Evolutionary conservation across 495 filamentous ascomycete species (phyloP).

Genomic region (Penicillium subrubescens): DNA sequence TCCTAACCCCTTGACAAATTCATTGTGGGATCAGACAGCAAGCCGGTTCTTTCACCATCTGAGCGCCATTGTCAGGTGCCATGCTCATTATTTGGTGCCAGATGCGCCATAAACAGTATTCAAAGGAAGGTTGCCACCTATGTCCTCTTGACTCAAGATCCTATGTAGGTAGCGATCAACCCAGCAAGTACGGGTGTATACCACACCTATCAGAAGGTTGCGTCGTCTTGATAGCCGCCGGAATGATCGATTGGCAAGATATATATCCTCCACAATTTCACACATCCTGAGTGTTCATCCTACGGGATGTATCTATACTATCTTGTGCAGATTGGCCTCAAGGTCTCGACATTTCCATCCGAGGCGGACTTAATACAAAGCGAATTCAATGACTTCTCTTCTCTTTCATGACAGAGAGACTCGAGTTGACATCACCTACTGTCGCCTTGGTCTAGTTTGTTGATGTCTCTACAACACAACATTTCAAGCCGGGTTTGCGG

Average conservation of each 20-base stretch:
- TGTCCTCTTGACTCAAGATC: background rate
- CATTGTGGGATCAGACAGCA: slow-evolving; percentile 10
- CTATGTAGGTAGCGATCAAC: too few relatives aligned
- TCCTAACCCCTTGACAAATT: slow-evolving; percentile 2
- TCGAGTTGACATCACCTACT: background rate
- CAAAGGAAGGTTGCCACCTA: background rate
- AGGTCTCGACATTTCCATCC: too few relatives aligned
- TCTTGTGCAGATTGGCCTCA: too few relatives aligned
- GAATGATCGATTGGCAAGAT: too few relatives aligned
- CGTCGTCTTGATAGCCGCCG: too few relatives aligned
- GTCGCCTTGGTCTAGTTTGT: background rate
- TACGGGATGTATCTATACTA: too few relatives aligned
- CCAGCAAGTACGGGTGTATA: too few relatives aligned
- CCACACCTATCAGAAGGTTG: too few relatives aligned
- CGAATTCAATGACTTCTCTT: background rate
- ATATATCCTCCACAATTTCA: too few relatives aligned
- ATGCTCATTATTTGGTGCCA: background rate
- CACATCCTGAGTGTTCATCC: too few relatives aligned
- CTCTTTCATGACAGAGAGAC: background rate
- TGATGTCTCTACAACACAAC: background rate
- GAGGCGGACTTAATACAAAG: too few relatives aligned
- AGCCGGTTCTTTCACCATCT: too few relatives aligned
- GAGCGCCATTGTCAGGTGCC: background rate
- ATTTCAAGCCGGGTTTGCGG: background rate
- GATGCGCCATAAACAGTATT: background rate